Evolutionary conservation across 495 filamentous ascomycete genomes (phyloP).

Genomic region (Talaromyces borbonicus): DNA sequence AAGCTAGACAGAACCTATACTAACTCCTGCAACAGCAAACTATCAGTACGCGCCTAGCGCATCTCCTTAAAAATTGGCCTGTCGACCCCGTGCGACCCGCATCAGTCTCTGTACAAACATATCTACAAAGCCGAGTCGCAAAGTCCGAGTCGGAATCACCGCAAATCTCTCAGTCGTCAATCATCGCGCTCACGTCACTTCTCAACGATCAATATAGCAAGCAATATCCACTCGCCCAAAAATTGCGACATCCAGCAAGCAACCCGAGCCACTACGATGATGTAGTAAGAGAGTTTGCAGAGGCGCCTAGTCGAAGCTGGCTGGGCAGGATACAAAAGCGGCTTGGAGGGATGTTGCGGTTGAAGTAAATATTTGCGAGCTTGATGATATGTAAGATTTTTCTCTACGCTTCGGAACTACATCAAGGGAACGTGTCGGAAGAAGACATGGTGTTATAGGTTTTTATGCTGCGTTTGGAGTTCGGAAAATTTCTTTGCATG

Average conservation of each 20-base stretch:
- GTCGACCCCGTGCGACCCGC: slow-evolving; percentile 67
- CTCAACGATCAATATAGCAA: slow-evolving; percentile 63
- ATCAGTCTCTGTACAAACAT: slow-evolving; percentile 57
- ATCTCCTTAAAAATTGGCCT: slow-evolving; percentile 65
- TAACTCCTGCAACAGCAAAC: slow-evolving; percentile 39
- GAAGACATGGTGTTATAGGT: too few relatives aligned
- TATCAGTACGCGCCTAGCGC: slow-evolving; percentile 46
- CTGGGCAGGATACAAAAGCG: slow-evolving; percentile 44
- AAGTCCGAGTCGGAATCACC: slow-evolving; percentile 17
- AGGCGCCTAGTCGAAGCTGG: slow-evolving; percentile 55
- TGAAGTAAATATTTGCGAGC: slow-evolving; percentile 30
- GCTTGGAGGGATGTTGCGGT: slow-evolving; percentile 54
- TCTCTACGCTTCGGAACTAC: too few relatives aligned
- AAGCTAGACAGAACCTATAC: too few relatives aligned
- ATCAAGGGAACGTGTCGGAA: too few relatives aligned
- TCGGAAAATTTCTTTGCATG: too few relatives aligned
- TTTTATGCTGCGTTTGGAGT: too few relatives aligned
- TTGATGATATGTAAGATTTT: not conserved
- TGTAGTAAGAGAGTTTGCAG: slow-evolving; percentile 60
- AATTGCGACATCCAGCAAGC: slow-evolving; percentile 56
- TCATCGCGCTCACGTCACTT: slow-evolving; percentile 65
- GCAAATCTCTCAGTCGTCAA: slow-evolving; percentile 45
- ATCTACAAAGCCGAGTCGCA: slow-evolving; percentile 53
- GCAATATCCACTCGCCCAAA: slow-evolving; percentile 54
- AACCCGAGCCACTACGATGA: slow-evolving; percentile 71